Conservation (phyloP, 2,329 filamentous ascomycete species). For the Diaporthe nobilis region DNA sequence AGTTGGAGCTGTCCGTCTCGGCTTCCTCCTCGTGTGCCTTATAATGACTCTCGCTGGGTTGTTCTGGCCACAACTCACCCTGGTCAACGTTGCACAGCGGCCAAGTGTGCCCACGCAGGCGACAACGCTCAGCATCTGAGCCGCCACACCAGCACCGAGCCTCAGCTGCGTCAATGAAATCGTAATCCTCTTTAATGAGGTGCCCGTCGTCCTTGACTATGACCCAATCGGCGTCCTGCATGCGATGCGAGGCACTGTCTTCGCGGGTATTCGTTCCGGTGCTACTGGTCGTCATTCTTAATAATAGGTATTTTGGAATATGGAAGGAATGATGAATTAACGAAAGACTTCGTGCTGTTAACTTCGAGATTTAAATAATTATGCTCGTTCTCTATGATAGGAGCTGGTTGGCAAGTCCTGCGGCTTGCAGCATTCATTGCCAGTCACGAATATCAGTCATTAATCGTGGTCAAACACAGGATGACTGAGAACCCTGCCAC, state of each 20-base stretch:
- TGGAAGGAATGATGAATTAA: too few relatives aligned
- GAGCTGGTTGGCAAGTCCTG: neutral
- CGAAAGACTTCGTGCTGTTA: neutral
- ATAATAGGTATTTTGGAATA: neutral
- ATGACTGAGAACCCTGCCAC: neutral
- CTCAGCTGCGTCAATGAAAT: neutral
- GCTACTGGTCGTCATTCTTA: neutral
- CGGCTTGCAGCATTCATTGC: neutral
- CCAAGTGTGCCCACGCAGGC: neutral
- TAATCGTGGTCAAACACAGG: neutral
- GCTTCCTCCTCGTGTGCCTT: too few relatives aligned
- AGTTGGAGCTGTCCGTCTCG: fast-evolving
- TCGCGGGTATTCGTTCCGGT: neutral
- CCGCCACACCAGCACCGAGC: conserved; percentile 5
- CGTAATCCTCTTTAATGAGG: neutral
- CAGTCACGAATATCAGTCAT: neutral
- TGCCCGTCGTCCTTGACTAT: neutral
- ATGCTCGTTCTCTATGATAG: neutral
- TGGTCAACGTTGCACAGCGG: neutral
- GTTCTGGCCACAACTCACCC: neutral
- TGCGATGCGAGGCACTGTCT: fast-evolving
- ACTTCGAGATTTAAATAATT: neutral
- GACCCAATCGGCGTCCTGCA: neutral
- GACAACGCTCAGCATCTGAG: neutral
- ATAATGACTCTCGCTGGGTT: neutral